Base-by-base conservation (phyloP, 1,284 basidiomycete genomes). In the Trametes versicolor region DNA sequence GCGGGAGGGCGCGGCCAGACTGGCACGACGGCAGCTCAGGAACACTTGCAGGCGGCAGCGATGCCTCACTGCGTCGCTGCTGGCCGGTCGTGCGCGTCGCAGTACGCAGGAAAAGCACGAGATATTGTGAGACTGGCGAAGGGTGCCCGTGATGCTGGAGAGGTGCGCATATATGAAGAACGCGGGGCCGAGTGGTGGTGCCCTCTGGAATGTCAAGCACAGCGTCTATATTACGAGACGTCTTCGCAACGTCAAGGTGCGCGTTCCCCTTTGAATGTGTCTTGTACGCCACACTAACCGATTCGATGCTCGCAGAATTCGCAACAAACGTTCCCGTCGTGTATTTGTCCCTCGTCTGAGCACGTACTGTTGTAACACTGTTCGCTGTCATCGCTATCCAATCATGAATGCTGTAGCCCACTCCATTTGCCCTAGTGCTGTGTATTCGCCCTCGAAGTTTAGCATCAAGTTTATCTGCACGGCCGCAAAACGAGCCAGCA, bases 371-470 rank as follows among this genome's bases (percentile, higher is more conserved):
- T 60, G 54, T 55, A 63, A 50, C 55, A 67, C 53, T 47, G 50
- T 56, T 59, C 32, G 68, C 65, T 67, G 65, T 69, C 63, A 61
- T 67, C 43, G 68, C 63, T 67, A 62, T 65, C 52, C 54, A 52
- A 65, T 63, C 34, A 47, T 41, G 41, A 48, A 55, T 65, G 59
- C 25, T 49, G 48, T 49, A 49, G 48, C 48, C 25, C 25, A 49
- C 25, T 49, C 48, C 5, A 12, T 25, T n/a, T 45, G 43, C 17
- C 19, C 21, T 17, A 45, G 19, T 45, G n/a, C n/a, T n/a, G n/a
- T n/a, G n/a, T n/a, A n/a, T n/a, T n/a, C 12, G 21, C 8, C 7
- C 4, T 6, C 6, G 15, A 9, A 19, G 19, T n/a, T 45, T n/a
- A 21, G 21, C 2, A 45, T 45, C 43, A 45, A 45, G 12, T 21